A percentile compares a stretch with the other conserved stretches of the same genome.
These are phyloP conservation scores for Penicillium sp. DNA, from an alignment of 2,329 filamentous ascomycete species.

Conservation along the genomic window DNA sequence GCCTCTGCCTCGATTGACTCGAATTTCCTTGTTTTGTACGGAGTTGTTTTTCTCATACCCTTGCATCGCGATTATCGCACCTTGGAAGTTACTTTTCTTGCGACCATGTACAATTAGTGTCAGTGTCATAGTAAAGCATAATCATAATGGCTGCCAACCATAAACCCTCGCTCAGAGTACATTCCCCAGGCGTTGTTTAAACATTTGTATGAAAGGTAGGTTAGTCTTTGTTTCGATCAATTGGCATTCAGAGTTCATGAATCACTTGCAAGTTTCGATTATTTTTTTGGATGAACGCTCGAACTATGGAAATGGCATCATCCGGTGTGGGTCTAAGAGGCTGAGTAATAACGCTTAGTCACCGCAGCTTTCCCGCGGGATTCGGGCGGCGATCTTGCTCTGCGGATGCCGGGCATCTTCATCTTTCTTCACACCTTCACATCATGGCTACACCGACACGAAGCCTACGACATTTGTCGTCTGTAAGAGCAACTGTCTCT, in stretches of 20 bases:
- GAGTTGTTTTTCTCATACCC: conserved; percentile 18
- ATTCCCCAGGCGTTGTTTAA: too few species aligned
- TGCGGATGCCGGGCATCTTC: conserved; percentile 1
- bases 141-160: conserved; percentile 15
- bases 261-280: too few species aligned
- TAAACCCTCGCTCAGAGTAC: too few species aligned
- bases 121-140: conserved; percentile 15
- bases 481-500: conserved; percentile 21
- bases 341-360: conserved; percentile 10
- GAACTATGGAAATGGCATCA: too few species aligned
- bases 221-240: too few species aligned
- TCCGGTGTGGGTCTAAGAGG: background rate
- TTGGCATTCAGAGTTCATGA: too few species aligned
- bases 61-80: conserved; percentile 20
- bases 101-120: conserved; percentile 15
- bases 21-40: conserved; percentile 1
- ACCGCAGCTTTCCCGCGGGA: conserved; percentile 27
- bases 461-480: conserved; percentile 30
- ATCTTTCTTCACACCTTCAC: conserved; percentile 10
- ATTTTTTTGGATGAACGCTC: too few species aligned
- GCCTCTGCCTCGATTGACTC: conserved; percentile 4
- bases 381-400: conserved; percentile 18
- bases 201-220: too few species aligned
- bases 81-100: conserved; percentile 6
- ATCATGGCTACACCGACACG: conserved; percentile 33